Evolutionary conservation across 805 yeast species (phyloP).

Genomic region (Maudiozyma barnettii): DNA sequence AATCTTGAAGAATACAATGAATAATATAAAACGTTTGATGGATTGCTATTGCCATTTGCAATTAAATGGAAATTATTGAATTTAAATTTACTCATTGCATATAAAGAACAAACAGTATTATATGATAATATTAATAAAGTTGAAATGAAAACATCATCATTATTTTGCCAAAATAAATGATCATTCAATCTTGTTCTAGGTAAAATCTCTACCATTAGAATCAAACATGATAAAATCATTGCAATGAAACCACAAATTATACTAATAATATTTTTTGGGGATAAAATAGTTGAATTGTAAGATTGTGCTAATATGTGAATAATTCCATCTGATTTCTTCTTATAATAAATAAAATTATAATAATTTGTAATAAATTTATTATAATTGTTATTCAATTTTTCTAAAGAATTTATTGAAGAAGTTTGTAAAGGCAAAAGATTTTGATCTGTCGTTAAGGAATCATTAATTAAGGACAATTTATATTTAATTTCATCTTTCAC

Average conservation of each 20-base stretch:
- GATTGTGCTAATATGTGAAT: constrained; percentile 24
- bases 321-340: constrained; percentile 18
- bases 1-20: constrained; percentile 28
- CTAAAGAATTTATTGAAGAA: constrained; percentile 5
- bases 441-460: constrained; percentile 4
- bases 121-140: constrained; percentile 18
- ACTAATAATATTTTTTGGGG: constrained; percentile 2
- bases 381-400: constrained; percentile 20
- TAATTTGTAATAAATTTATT: constrained; percentile 24
- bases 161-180: constrained; percentile 12
- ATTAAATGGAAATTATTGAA: constrained; percentile 27
- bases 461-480: constrained; percentile 10
- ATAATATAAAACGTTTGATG: constrained; percentile 25
- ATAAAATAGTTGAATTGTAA: constrained; percentile 6
- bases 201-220: constrained; percentile 19
- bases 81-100: constrained; percentile 28
- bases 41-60: constrained; percentile 27
- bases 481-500: constrained; percentile 24
- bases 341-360: constrained; percentile 22
- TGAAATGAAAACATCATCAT: constrained; percentile 16
- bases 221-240: constrained; percentile 11
- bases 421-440: not conserved
- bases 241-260: constrained; percentile 8
- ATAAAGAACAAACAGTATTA: constrained; percentile 21
- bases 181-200: constrained; percentile 21